phyloP scores from a whole-genome alignment of 164 flowering plant genomes.

The Kalanchoe fedtschenkoi region DNA sequence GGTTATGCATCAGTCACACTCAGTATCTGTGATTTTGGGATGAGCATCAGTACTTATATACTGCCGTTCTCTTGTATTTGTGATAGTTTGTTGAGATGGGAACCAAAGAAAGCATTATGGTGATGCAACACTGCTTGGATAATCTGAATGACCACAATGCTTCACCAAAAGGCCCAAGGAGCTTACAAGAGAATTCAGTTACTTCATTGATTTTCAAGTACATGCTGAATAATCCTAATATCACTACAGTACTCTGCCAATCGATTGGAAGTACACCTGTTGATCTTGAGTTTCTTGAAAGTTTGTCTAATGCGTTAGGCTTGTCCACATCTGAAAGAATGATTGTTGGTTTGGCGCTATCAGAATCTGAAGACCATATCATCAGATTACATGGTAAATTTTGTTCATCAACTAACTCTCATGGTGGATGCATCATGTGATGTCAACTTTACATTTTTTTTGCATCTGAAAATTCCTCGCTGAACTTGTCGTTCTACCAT shows the following conservation, averaged over 20 bases:
- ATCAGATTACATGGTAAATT: constrained; percentile 52
- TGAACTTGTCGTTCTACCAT: not conserved
- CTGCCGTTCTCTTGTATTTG: constrained; percentile 5
- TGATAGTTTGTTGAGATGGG: constrained; percentile 64
- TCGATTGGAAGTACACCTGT: constrained; percentile 32
- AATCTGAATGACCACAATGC: constrained; percentile 24
- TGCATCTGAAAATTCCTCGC: not conserved
- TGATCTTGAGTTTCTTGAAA: constrained; percentile 43
- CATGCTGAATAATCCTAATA: constrained; percentile 55
- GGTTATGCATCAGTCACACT: not conserved
- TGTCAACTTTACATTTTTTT: not conserved
- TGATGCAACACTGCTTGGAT: constrained; percentile 58
- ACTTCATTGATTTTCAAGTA: constrained; percentile 37
- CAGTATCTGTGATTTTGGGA: not conserved
- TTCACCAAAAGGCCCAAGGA: constrained; percentile 22
- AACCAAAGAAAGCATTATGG: constrained; percentile 53
- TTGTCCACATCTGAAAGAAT: constrained; percentile 64
- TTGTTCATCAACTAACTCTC: not conserved
- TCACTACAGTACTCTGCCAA: constrained; percentile 55
- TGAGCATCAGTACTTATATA: not conserved
- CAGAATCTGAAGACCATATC: constrained; percentile 56
- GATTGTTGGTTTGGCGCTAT: constrained; percentile 72
- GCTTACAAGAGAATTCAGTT: constrained; percentile 32
- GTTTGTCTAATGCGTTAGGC: constrained; percentile 39
- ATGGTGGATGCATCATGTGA: not conserved